phyloP scores from a whole-genome alignment of 169 alveolate genomes.

The Plasmodium adleri region DNA sequence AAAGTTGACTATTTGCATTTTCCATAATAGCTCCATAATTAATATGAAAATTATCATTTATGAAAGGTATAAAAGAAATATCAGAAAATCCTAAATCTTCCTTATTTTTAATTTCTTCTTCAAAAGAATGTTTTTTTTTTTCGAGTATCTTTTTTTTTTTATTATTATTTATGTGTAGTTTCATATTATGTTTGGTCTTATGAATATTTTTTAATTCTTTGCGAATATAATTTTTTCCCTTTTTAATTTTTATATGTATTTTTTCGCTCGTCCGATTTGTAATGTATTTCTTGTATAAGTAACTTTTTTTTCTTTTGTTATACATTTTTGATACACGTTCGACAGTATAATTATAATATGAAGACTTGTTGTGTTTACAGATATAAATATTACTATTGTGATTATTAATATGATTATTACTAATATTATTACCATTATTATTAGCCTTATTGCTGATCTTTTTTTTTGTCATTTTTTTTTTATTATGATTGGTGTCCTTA shows the following conservation, averaged over 20 bases:
- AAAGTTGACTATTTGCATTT: constrained; percentile 13
- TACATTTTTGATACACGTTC: neutral
- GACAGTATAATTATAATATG: too few species aligned
- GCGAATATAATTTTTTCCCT: neutral
- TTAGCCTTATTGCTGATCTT: neutral
- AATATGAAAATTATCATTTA: constrained; percentile 35
- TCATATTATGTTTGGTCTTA: neutral
- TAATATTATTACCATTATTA: neutral
- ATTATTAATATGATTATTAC: neutral
- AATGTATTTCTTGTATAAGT: neutral
- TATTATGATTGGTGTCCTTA: neutral
- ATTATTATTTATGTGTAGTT: too few species aligned
- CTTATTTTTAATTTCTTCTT: constrained; percentile 13
- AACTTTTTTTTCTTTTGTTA: neutral
- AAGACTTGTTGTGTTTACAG: too few species aligned
- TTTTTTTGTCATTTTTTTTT: neutral
- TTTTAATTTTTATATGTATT: neutral
- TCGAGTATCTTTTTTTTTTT: neutral
- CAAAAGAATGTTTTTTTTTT: neutral
- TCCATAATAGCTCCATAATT: constrained; percentile 55
- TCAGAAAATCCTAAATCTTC: constrained; percentile 54
- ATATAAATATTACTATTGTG: neutral
- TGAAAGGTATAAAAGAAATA: constrained; percentile 62
- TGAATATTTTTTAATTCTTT: neutral
- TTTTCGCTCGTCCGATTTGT: neutral